A percentile compares a stretch with the other conserved stretches of the same genome.
Conservation (phyloP, 2,329 filamentous ascomycete species). For the Aspergillus hiratsukae region DNA sequence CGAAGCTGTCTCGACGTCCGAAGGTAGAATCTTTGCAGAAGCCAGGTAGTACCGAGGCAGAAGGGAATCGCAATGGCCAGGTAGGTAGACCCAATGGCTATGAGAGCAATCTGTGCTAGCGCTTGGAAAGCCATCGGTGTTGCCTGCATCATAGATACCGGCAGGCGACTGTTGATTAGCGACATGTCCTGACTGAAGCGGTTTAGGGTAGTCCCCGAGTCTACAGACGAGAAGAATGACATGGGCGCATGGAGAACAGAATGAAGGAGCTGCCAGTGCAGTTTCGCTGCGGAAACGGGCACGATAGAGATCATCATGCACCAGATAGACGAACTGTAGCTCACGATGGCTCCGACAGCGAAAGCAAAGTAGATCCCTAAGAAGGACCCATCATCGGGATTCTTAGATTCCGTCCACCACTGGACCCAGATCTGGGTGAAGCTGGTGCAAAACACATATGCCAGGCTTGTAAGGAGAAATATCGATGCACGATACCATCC, state of each 20-base stretch:
- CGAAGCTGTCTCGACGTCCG: slow-evolving; percentile 45
- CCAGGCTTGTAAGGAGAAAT: background rate
- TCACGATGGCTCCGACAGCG: background rate
- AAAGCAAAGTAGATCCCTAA: background rate
- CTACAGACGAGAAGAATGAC: slow-evolving; percentile 12
- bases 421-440: slow-evolving; percentile 44
- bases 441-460: background rate
- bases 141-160: slow-evolving; percentile 3
- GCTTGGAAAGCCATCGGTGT: background rate
- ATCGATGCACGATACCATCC: background rate
- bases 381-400: background rate
- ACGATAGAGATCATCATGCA: slow-evolving; percentile 2
- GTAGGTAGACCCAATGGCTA: slow-evolving; percentile 34
- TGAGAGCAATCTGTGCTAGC: slow-evolving; percentile 6
- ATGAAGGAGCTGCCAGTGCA: slow-evolving; percentile 5
- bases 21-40: slow-evolving; percentile 41
- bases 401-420: slow-evolving; percentile 13
- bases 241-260: slow-evolving; percentile 8
- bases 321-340: background rate
- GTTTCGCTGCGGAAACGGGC: background rate
- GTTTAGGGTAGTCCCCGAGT: slow-evolving; percentile 9
- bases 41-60: slow-evolving; percentile 39
- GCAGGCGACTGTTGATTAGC: slow-evolving; percentile 21
- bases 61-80: slow-evolving; percentile 35
- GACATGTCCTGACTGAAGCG: slow-evolving; percentile 28